Base-by-base conservation (phyloP, 2,329 filamentous ascomycete species). In the Claviceps sorghi region DNA sequence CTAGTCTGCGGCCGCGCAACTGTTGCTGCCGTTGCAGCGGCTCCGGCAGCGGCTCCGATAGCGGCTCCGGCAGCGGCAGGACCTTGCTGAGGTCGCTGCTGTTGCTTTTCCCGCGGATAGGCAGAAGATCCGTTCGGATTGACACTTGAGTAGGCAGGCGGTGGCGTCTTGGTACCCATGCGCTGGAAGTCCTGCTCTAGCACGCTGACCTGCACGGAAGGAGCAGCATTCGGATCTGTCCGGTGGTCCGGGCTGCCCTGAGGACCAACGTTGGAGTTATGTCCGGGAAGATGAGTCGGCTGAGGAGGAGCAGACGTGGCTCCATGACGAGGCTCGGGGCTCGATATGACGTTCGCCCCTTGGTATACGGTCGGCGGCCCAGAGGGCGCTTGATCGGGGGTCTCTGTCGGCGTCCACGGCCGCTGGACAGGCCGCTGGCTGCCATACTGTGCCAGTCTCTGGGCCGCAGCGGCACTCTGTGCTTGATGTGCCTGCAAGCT, bases 381-480 rank as follows among this genome's bases (percentile, higher is more conserved):
- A 69, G 95, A 88, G 5, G 88, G 88, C 50, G 89, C 84, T 56
- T 83, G 84, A 34, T 88, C 89, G 1, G 90, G 89, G 53, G 83
- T 78, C 65, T 98, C 93, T 3, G 93, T 97, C 1, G 93, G 93
- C 10, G 91, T 97, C 93, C 91, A 97, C 32, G 90, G 90, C 48
- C 91, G 62, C 52, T 65, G 67, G 9, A 58, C 58, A 32, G 66
- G 66, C n/a, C 59, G 56, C 44, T 68, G 66, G 49, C 65, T 65
- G 22, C 76, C 78, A 65, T 95, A 96, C 54, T 93, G 87, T 40
- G 88, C 85, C 56, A 85, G 72, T 58, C 90, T 78, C 65, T 93
- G 88, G 30, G 87, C 77, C 19, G 90, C 88, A 2, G 89, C 89
- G 17, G 87, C 83, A 64, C 85, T 94, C 59, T 90, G 69, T 2